phyloP scores from a whole-genome alignment of 2,329 filamentous ascomycete genomes.

The Microdochium paspali region DNA sequence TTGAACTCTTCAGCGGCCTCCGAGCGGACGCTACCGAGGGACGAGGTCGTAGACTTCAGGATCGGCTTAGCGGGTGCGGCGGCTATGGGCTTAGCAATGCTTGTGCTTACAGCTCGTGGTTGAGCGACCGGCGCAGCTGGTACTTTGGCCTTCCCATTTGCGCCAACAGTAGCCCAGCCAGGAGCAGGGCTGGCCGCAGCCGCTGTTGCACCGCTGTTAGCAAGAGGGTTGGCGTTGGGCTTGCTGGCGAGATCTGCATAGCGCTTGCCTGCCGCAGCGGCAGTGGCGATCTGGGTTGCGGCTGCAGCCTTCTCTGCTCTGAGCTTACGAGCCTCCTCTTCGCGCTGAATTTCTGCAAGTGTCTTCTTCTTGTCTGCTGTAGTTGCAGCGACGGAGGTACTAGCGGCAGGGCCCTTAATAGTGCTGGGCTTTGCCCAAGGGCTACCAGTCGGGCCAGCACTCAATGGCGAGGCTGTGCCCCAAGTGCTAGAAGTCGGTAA shows the following conservation, averaged over 20 bases:
- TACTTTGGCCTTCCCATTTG: conserved; percentile 81
- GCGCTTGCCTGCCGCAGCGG: conserved; percentile 60
- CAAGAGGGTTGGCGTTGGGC: conserved; percentile 21
- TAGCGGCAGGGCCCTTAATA: conserved; percentile 26
- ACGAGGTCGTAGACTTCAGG: conserved; percentile 36
- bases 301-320: conserved; percentile 44
- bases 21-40: conserved; percentile 32
- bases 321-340: conserved; percentile 82
- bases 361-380: conserved; percentile 64
- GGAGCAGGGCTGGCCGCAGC: conserved; percentile 28
- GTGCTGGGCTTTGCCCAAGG: conserved; percentile 60
- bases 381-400: conserved; percentile 20
- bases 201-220: conserved; percentile 29
- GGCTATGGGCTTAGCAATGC: conserved; percentile 31
- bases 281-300: conserved; percentile 35
- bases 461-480: conserved; percentile 69
- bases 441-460: conserved; percentile 38
- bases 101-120: conserved; percentile 32
- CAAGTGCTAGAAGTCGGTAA: conserved; percentile 84
- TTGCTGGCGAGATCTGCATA: conserved; percentile 94
- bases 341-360: conserved; percentile 89
- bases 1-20: conserved; percentile 81
- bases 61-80: conserved; percentile 38
- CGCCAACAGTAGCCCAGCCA: conserved; percentile 93
- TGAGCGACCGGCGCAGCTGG: conserved; percentile 50